A percentile compares a stretch with the other conserved stretches of the same genome.
Conservation (phyloP, 2,329 filamentous ascomycete species). For the Sclerotinia trifoliorum region DNA sequence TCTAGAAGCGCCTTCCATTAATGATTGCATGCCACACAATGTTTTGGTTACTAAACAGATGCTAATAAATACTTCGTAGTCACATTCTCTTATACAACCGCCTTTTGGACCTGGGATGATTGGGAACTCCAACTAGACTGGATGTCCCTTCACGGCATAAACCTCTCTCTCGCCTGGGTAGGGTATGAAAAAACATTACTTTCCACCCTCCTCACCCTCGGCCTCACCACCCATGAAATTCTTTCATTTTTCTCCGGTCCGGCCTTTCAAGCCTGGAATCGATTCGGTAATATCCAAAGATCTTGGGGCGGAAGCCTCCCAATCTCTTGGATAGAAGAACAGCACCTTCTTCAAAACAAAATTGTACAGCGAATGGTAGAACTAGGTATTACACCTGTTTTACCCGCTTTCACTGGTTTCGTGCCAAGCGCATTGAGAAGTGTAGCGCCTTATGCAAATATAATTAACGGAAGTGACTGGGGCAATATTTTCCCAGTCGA, state of each 20-base stretch:
- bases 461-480: conserved; percentile 48
- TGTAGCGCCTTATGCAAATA: conserved; percentile 45
- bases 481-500: conserved; percentile 41
- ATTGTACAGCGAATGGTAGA: conserved; percentile 52
- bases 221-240: conserved; percentile 47
- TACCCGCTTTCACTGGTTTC: conserved; percentile 52
- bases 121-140: conserved; percentile 54
- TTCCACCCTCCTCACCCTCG: conserved; percentile 48
- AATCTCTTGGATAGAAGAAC: conserved; percentile 47
- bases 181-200: conserved; percentile 52
- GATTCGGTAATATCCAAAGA: conserved; percentile 54
- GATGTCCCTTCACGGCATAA: conserved; percentile 52
- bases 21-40: not conserved
- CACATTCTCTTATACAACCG: conserved; percentile 51
- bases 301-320: conserved; percentile 50
- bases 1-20: not conserved
- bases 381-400: conserved; percentile 52
- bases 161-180: conserved; percentile 52
- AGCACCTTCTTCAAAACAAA: conserved; percentile 49
- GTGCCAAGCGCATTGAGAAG: conserved; percentile 46
- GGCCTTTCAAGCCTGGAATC: conserved; percentile 53
- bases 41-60: not conserved
- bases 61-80: conserved; percentile 37
- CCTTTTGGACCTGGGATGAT: conserved; percentile 54
- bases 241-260: conserved; percentile 49